Evolutionary conservation across 768 basidiomycete species (phyloP), one percentile per base, ranked within the genome.

Genomic region (Sporobolomyces phaffii): DNA sequence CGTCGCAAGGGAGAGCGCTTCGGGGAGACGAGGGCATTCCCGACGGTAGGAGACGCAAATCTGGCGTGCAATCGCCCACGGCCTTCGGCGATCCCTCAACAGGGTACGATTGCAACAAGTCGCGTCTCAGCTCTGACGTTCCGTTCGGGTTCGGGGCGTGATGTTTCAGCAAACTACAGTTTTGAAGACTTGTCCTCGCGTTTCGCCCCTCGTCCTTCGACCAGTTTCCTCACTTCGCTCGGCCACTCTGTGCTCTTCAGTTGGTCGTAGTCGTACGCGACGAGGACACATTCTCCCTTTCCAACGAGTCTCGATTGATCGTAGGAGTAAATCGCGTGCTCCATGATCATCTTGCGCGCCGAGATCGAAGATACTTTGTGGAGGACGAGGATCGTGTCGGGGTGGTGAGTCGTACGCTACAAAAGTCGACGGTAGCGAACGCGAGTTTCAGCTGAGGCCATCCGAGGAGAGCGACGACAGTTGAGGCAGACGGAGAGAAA

Each of bases 361-460:
- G 56, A 47, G 61, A 47, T 28, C 11, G 45, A 15, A 9, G 29
- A 20, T 5, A 51, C 49, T 26, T 47, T 52, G 50, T 68, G 66
- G 28, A 58, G 36, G 36, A 68, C 36, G 14, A 68, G 34, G n/a
- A 68, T 24, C 26, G 49, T 53, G 56, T 68, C 66, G 11, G 66
- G 65, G 45, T 62, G 43, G 33, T 62, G 56, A 5, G 54, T 45
- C 20, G 65, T 54, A 34, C 29, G 28, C 65, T 67, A 41, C 14
- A 22, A 3, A 1, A 11, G 8, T 15, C 13, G 33, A 34, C 31
- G 34, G n/a, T n/a, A n/a, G n/a, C n/a, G n/a, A n/a, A n/a, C n/a
- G n/a, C n/a, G n/a, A n/a, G n/a, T n/a, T n/a, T n/a, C n/a, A n/a
- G n/a, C n/a, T n/a, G n/a, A n/a, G n/a, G n/a, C n/a, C n/a, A n/a